Evolutionary conservation across 352 stramenopile genomes (phyloP).

Genomic region (Phytophthora sansomeana): DNA sequence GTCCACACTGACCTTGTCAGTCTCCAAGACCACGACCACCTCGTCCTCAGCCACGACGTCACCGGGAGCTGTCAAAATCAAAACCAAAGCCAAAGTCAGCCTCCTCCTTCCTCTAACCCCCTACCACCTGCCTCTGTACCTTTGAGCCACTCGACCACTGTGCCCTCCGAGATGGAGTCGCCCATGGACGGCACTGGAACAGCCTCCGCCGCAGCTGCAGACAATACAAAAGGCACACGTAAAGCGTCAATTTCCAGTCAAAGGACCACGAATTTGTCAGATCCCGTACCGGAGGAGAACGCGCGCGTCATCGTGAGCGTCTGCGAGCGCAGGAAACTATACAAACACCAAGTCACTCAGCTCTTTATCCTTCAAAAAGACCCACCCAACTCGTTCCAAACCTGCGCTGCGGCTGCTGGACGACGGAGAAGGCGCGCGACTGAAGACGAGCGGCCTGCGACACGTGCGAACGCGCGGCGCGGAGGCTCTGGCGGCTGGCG

Average conservation of each 20-base stretch:
- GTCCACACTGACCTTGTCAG: slow-evolving; percentile 98
- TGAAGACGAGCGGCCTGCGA: slow-evolving; percentile 18
- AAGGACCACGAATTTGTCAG: not conserved
- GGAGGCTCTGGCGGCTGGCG: slow-evolving; percentile 34
- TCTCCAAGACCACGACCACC: slow-evolving; percentile 98
- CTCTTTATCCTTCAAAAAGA: not conserved
- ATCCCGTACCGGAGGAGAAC: slow-evolving; percentile 57
- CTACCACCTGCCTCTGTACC: slow-evolving; percentile 30
- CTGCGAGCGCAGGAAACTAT: slow-evolving; percentile 39
- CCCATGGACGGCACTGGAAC: slow-evolving; percentile 91
- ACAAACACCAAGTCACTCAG: not conserved
- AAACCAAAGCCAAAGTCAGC: not conserved
- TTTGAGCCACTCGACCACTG: slow-evolving; percentile 97
- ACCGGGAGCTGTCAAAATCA: slow-evolving; percentile 64
- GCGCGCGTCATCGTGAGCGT: slow-evolving; percentile 35
- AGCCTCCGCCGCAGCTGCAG: slow-evolving; percentile 47
- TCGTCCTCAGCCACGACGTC: slow-evolving; percentile 96
- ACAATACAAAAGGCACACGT: slow-evolving; percentile 4
- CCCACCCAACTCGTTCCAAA: slow-evolving; percentile 1
- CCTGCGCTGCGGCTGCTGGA: slow-evolving; percentile 40
- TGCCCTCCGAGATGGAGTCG: slow-evolving; percentile 99
- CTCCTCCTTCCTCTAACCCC: not conserved
- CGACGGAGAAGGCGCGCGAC: slow-evolving; percentile 37
- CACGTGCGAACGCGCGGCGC: slow-evolving; percentile 24
- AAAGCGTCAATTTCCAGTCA: not conserved